Conservation (phyloP, 805 yeast species). For the Candida awuae region DNA sequence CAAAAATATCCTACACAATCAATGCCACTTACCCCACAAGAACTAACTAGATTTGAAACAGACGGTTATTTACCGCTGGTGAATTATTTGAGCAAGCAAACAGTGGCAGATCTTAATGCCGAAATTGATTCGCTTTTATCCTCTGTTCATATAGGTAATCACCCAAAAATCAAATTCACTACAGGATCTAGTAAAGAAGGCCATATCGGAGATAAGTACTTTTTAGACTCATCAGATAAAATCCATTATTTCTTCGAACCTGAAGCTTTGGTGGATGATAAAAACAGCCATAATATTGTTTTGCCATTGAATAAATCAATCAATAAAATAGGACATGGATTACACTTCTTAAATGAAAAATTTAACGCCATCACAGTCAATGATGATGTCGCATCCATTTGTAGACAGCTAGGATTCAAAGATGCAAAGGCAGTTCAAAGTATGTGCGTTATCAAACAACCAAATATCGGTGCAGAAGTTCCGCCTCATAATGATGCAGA, state of each 20-base stretch:
- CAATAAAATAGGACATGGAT: conserved; percentile 74
- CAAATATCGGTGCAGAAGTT: conserved; percentile 63
- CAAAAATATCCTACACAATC: neutral
- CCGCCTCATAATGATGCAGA: conserved; percentile 74
- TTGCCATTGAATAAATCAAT: conserved; percentile 50
- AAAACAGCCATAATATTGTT: conserved; percentile 37
- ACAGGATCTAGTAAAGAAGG: conserved; percentile 38
- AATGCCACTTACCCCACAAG: conserved; percentile 38
- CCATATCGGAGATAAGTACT: conserved; percentile 70
- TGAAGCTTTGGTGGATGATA: conserved; percentile 42
- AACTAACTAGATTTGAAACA: conserved; percentile 38
- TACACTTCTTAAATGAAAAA: conserved; percentile 49
- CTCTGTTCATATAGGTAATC: conserved; percentile 44
- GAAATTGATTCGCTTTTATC: conserved; percentile 39
- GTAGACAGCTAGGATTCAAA: conserved; percentile 40
- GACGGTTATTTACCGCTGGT: conserved; percentile 61
- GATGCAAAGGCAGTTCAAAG: conserved; percentile 72
- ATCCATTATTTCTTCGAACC: conserved; percentile 63
- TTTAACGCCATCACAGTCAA: conserved; percentile 47
- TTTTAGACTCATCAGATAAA: conserved; percentile 61
- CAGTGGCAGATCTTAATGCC: conserved; percentile 33
- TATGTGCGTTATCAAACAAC: conserved; percentile 75
- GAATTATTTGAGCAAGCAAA: conserved; percentile 39
- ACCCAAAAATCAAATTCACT: conserved; percentile 65
- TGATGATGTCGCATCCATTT: conserved; percentile 42